phyloP scores from a whole-genome alignment of 1,139 yeast species.

The Arxiozyma slooffiae region DNA sequence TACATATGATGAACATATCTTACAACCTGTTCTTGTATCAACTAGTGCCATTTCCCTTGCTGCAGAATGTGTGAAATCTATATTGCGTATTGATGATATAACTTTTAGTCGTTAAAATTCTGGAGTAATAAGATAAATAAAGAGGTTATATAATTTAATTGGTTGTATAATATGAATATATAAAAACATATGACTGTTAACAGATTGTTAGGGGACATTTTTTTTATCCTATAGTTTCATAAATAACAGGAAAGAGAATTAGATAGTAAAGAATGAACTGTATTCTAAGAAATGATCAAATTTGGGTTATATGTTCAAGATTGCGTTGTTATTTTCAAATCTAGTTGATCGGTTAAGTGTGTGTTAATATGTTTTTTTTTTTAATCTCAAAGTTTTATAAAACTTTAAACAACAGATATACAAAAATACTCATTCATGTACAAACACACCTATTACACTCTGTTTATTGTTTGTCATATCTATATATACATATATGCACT shows the following conservation, averaged over 20 bases:
- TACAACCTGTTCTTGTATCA: slow-evolving; percentile 92
- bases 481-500: too few species aligned
- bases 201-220: not conserved
- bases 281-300: too few species aligned
- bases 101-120: slow-evolving; percentile 57
- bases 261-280: too few species aligned
- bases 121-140: too few species aligned
- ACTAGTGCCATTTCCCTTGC: slow-evolving; percentile 91
- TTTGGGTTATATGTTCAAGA: not conserved
- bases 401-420: too few species aligned
- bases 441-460: too few species aligned
- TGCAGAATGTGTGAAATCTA: slow-evolving; percentile 91
- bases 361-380: too few species aligned
- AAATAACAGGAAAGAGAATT: not conserved
- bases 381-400: too few species aligned
- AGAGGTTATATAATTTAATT: not conserved
- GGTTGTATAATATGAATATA: not conserved
- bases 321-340: too few species aligned
- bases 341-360: not conserved
- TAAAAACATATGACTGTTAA: too few species aligned
- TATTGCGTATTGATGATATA: slow-evolving; percentile 91
- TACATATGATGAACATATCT: slow-evolving; percentile 84
- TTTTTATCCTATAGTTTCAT: not conserved
- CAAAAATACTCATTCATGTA: too few species aligned
- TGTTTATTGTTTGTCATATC: too few species aligned